Evolutionary conservation across 2,329 filamentous ascomycete genomes (phyloP).

Genomic region (Delphinella strobiligena): DNA sequence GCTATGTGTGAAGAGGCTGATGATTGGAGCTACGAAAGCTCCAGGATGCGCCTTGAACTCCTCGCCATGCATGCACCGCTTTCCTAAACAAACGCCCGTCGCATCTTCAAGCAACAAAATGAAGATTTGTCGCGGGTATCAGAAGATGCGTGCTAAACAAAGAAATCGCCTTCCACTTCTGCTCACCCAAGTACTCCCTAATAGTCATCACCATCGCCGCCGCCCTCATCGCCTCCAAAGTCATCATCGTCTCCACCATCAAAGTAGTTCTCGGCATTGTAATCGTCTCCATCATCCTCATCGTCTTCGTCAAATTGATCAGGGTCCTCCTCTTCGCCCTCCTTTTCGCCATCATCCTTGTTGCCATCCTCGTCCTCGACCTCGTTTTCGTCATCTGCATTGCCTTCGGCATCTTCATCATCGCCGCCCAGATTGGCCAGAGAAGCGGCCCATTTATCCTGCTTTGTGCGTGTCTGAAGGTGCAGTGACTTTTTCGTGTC

Average conservation of each 20-base stretch:
- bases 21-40: no score
- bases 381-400: constrained; percentile 26
- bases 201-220: constrained; percentile 32
- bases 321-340: constrained; percentile 47
- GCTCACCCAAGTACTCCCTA: neutral
- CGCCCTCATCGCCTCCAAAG: constrained; percentile 40
- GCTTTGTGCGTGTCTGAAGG: constrained; percentile 1
- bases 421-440: constrained; percentile 25
- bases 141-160: no score
- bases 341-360: constrained; percentile 37
- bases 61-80: no score
- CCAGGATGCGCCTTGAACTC: no score
- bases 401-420: constrained; percentile 25
- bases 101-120: no score
- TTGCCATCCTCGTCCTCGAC: constrained; percentile 27
- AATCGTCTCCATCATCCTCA: constrained; percentile 46
- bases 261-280: constrained; percentile 54
- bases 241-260: constrained; percentile 47
- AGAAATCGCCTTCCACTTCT: no score
- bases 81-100: no score
- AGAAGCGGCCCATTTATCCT: constrained; percentile 6
- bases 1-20: no score
- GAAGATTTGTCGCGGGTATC: no score
- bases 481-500: constrained; percentile 1
- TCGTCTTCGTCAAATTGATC: constrained; percentile 47